Evolutionary conservation across 2,329 filamentous ascomycete species (phyloP).

Genomic region (Blastomyces silverae): DNA sequence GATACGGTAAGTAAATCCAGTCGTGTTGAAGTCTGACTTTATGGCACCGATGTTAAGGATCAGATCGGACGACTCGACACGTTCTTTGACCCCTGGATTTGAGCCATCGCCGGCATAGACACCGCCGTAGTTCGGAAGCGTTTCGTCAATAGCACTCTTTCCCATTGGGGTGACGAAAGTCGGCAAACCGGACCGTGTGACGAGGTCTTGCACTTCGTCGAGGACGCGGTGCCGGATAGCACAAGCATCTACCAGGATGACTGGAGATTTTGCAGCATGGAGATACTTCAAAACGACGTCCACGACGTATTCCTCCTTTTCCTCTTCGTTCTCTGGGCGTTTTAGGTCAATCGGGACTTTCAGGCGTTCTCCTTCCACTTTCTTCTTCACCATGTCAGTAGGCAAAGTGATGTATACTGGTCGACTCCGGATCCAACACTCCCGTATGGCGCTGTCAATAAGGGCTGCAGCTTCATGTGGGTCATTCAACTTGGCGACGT

Average conservation of each 20-base stretch:
- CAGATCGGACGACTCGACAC: slow-evolving; percentile 37
- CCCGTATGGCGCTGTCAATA: slow-evolving; percentile 47
- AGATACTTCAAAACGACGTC: slow-evolving; percentile 66
- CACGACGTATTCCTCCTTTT: slow-evolving; percentile 69
- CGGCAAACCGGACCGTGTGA: slow-evolving; percentile 65
- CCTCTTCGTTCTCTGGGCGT: slow-evolving; percentile 58
- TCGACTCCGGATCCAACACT: slow-evolving; percentile 48
- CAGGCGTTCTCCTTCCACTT: slow-evolving; percentile 64
- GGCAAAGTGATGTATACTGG: slow-evolving; percentile 53
- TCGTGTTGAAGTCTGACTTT: slow-evolving; percentile 45
- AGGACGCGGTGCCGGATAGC: slow-evolving; percentile 67
- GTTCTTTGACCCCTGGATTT: slow-evolving; percentile 42
- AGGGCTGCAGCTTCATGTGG: slow-evolving; percentile 42
- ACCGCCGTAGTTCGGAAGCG: slow-evolving; percentile 63
- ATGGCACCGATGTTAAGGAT: slow-evolving; percentile 37
- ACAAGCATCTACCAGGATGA: slow-evolving; percentile 74
- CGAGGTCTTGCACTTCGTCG: slow-evolving; percentile 61
- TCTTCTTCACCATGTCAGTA: slow-evolving; percentile 52
- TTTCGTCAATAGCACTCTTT: slow-evolving; percentile 72
- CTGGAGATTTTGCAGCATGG: slow-evolving; percentile 61
- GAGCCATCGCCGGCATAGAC: slow-evolving; percentile 75
- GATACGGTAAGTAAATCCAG: slow-evolving; percentile 73
- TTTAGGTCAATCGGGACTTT: slow-evolving; percentile 59
- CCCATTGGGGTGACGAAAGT: slow-evolving; percentile 82
- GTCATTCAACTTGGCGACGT: slow-evolving; percentile 46